A percentile compares a stretch with the other conserved stretches of the same genome.
phyloP scores from a whole-genome alignment of 2,329 filamentous ascomycete species.

The Sporothrix brasiliensis region DNA sequence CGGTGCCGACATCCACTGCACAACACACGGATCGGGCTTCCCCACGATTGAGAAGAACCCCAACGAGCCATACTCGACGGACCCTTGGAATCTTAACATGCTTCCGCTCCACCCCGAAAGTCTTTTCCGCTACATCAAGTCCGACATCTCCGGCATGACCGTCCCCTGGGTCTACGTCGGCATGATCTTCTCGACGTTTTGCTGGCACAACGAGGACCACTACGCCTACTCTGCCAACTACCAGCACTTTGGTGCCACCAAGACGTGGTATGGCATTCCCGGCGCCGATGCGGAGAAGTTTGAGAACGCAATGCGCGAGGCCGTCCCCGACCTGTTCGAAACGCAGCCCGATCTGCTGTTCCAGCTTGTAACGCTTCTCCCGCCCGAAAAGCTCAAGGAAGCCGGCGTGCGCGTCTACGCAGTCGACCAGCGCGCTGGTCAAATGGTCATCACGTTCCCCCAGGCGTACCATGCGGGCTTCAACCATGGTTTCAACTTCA shows the following conservation, averaged over 20 bases:
- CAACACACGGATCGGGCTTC: slow-evolving; percentile 95
- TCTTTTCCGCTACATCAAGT: slow-evolving; percentile 94
- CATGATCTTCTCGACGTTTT: slow-evolving; percentile 99
- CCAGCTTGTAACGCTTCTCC: slow-evolving; percentile 93
- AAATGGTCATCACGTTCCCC: slow-evolving; percentile 95
- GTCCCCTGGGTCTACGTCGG: slow-evolving; percentile 99
- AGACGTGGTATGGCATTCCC: slow-evolving; percentile 98
- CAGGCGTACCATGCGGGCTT: slow-evolving; percentile 97
- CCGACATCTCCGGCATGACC: slow-evolving; percentile 98
- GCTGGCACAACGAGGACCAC: slow-evolving; percentile 99
- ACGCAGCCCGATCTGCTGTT: slow-evolving; percentile 95
- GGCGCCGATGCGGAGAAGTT: slow-evolving; percentile 93
- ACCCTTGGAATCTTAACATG: slow-evolving; percentile 95
- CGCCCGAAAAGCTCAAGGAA: slow-evolving; percentile 88
- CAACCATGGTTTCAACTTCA: slow-evolving; percentile 98
- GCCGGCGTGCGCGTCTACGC: slow-evolving; percentile 92
- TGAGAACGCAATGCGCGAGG: slow-evolving; percentile 90
- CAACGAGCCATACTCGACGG: slow-evolving; percentile 79
- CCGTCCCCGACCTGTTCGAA: slow-evolving; percentile 94
- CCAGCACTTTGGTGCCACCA: slow-evolving; percentile 96
- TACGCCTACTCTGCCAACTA: slow-evolving; percentile 98
- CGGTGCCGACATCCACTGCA: slow-evolving; percentile 96
- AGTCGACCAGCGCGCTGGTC: slow-evolving; percentile 91
- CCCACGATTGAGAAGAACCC: slow-evolving; percentile 92
- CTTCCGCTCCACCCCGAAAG: slow-evolving; percentile 89